Evolutionary conservation across 768 basidiomycete species (phyloP), one percentile per base, ranked within the genome.

Genomic region (Mycena sanguinolenta): DNA sequence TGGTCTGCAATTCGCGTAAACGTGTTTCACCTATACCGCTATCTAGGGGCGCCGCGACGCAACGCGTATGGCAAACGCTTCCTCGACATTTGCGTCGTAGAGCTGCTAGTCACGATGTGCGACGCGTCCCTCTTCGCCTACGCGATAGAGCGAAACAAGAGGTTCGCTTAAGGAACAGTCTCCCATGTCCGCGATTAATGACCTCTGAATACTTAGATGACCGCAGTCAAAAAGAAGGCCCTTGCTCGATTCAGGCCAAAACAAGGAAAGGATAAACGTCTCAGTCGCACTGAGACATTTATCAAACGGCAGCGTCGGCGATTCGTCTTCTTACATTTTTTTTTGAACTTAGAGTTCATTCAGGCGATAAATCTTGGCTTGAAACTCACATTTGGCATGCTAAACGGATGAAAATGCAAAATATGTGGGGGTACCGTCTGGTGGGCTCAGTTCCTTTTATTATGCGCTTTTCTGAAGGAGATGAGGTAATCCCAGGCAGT

Each of bases 331-430:
- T 27, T 60, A 28, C 21, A 23, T 52, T 19, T 4, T 27, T 13
- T 4, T 54, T 21, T 50, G 7, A 61, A 58, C 49, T 19, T 28
- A 66, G 67, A 36, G 58, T 6, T 42, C 30, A 14, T 58, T 2
- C 72, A 98, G 97, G 85, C 34, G 87, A 94, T 72, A 98, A 98
- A 79, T 83, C 87, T 16, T 99, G 97, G 97, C 89, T 99, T 0
- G 95, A 97, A 77, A 97, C 96, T 7, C 98, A 99, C 78, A 81
- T 99, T 23, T 99, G 96, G 95, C 97, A 98, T 75, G 94, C 96
- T 1, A 99, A 98, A 80, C 89, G 98, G 8, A 97, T 97, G 91
- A 90, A 92, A 70, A 98, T 99, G 97, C 87, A 91, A 74, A 91
- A 91, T 71, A 86, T 94, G 79, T 99, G 96, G 96, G 95, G 95